Evolutionary conservation across 345 rosid species (phyloP).

Genomic region (Citrus unshiu): DNA sequence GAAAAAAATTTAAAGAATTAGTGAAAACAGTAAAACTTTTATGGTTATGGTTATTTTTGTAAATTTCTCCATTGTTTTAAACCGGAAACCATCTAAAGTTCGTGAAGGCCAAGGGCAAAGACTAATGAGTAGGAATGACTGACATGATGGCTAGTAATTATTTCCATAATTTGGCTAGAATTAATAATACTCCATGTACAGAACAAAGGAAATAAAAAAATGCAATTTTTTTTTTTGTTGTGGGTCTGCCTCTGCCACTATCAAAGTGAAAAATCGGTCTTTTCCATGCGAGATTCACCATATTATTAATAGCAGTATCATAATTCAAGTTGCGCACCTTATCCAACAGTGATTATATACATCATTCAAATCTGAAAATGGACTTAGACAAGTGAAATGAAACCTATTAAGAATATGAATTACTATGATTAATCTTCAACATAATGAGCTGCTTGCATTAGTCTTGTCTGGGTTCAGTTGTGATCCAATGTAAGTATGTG

Average conservation of each 20-base stretch:
- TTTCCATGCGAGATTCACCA: background rate
- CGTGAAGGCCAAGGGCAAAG: too few species aligned
- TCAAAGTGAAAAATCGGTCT: background rate
- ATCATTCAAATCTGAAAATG: background rate
- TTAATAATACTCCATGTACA: background rate
- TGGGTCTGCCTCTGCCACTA: background rate
- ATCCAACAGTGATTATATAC: background rate
- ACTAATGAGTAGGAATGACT: too few species aligned
- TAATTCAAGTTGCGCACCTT: background rate
- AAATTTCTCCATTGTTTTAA: too few species aligned
- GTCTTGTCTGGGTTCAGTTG: background rate
- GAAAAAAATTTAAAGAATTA: too few species aligned
- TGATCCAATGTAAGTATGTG: background rate
- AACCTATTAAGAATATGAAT: background rate
- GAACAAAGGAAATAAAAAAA: background rate
- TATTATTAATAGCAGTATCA: background rate
- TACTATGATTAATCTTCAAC: background rate
- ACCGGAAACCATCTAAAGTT: too few species aligned
- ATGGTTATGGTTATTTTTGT: too few species aligned
- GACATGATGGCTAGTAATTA: background rate
- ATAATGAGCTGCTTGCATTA: slow-evolving; percentile 7
- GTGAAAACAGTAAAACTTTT: too few species aligned
- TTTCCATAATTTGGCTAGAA: background rate
- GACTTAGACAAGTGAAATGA: background rate
- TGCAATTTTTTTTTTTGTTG: background rate